Base-by-base conservation (phyloP, 257 asterid species). In the Agastache rugosa region DNA sequence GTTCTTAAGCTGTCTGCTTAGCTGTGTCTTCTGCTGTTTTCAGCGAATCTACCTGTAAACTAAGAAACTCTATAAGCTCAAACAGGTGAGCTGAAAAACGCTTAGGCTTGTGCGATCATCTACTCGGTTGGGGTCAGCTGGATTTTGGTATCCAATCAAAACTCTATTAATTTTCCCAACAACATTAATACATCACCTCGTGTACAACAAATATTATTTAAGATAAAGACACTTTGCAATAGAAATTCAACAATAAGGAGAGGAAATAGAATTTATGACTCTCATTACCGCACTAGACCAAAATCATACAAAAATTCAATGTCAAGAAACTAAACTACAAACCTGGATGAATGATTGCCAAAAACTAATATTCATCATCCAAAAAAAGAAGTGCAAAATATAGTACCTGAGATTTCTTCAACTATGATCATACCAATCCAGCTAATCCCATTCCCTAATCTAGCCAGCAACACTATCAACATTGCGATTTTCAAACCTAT, bases 401-500 rank as follows among this genome's bases (percentile, higher is more conserved):
- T 22, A 20, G 35, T 31, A 45, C 3, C 20, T 19, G 29, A 20
- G 61, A 25, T 56, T 4, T 23, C 19, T 42, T 44, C 23, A n/a
- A n/a, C n/a, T n/a, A n/a, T n/a, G n/a, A n/a, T 4, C 34, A 4
- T 31, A 31, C 4, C 37, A 25, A 3, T n/a, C n/a, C 29, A 25
- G 29, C 29, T 25, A 25, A 2, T 2, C 29, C 2, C 3, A 25
- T 25, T 37, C 42, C 42, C 42, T 8, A 50, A 15, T 16, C 67
- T 54, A 56, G n/a, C 55, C 58, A 70, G 2, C 45, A 16, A 0
- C 15, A 31, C 27, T 23, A 72, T 69, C 71, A 73, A 60, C 83
- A 10, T 58, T 61, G 27, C 88, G 71, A 77, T 85, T 84, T 78
- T 90, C 93, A 63, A 83, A 85, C 80, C 84, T 79, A 69, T 69